phyloP scores from a whole-genome alignment of 805 yeast genomes.

The Candida glaebosa region DNA sequence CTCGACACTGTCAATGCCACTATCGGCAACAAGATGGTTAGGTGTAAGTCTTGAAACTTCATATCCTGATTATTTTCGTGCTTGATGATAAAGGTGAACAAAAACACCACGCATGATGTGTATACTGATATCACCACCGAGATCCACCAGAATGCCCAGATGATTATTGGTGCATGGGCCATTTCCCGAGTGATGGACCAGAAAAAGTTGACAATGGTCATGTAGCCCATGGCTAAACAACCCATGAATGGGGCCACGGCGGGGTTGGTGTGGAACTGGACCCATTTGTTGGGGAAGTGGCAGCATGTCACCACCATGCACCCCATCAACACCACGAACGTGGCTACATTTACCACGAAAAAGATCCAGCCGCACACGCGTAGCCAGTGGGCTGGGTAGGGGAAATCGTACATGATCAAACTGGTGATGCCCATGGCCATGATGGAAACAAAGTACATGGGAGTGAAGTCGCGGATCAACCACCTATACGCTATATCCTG shows the following conservation, averaged over 20 bases:
- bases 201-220: constrained; percentile 60
- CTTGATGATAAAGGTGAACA: constrained; percentile 42
- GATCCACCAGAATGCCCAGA: constrained; percentile 73
- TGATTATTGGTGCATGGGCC: constrained; percentile 43
- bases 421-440: constrained; percentile 86
- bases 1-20: constrained; percentile 77
- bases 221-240: constrained; percentile 75
- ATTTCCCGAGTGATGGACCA: constrained; percentile 36
- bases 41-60: constrained; percentile 38
- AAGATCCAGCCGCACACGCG: constrained; percentile 53
- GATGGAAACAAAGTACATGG: constrained; percentile 65
- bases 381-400: constrained; percentile 62
- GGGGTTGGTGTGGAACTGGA: constrained; percentile 28
- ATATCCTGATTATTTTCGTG: constrained; percentile 22
- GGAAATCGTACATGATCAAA: constrained; percentile 58
- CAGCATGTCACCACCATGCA: constrained; percentile 39
- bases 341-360: constrained; percentile 56
- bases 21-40: constrained; percentile 67
- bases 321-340: constrained; percentile 41
- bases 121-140: constrained; percentile 50
- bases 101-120: constrained; percentile 61
- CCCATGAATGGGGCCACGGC: constrained; percentile 65
- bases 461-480: constrained; percentile 29
- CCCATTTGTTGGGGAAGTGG: constrained; percentile 26
- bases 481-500: neutral